phyloP scores from a whole-genome alignment of 345 rosid species.

The Excoecaria cochinchinensis region DNA sequence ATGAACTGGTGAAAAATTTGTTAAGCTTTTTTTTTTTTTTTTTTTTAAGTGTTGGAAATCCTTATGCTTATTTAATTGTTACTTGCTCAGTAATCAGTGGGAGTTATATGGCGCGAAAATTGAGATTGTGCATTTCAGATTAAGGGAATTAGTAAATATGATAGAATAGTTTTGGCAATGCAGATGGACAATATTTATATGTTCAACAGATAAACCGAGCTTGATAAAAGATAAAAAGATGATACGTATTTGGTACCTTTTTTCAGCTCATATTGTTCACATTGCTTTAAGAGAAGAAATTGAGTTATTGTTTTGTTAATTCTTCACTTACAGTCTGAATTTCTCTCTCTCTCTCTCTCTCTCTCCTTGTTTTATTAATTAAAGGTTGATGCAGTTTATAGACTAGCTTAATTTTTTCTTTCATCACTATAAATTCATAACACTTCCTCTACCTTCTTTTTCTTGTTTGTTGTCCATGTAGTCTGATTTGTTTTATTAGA shows the following conservation, averaged over 20 bases:
- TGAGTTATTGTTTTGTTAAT: neutral
- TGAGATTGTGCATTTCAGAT: neutral
- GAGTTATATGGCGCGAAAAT: neutral
- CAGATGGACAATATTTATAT: neutral
- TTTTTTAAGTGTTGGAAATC: no score
- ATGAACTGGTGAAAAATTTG: neutral
- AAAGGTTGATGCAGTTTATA: neutral
- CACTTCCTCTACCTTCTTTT: neutral
- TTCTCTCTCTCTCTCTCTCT: no score
- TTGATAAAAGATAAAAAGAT: no score
- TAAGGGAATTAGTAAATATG: neutral
- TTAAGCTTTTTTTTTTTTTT: neutral
- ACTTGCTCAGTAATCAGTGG: neutral
- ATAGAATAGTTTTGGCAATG: neutral
- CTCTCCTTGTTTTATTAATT: neutral
- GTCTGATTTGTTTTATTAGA: conserved; percentile 1
- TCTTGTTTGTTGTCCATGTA: neutral
- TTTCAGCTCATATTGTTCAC: neutral
- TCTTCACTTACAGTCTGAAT: neutral
- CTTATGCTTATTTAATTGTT: neutral
- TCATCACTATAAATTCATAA: neutral
- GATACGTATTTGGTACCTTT: neutral
- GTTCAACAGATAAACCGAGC: neutral
- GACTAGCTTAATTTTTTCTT: neutral
- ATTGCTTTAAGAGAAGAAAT: neutral